Evolutionary conservation across 306 rosid genomes (phyloP), one percentile per base, ranked within the genome.

Genomic region (barrel medic (Medicago truncatula)): DNA sequence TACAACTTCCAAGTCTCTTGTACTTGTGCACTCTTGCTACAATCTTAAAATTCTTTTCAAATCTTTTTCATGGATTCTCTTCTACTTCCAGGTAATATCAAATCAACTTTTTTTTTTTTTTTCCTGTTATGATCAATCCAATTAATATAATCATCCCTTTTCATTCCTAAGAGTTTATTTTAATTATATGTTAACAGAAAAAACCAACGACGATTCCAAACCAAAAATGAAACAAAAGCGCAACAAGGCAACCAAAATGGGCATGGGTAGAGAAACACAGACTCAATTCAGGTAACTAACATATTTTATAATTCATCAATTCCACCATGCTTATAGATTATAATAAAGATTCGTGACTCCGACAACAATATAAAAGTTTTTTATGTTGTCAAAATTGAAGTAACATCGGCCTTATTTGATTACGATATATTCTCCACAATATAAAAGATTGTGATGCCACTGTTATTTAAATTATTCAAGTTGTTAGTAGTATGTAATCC

Each of bases 61-160:
- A 38, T 43, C 44, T 28, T 58, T 79, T 23, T 70, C 64, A 80
- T 67, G 83, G 83, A 80, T 58, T 56, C 70, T 67, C 76, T 67
- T 60, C 59, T 73, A 28, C 43, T 54, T 66, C 44, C 56, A 18
- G 75, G 83, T 80, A 65, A 11, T 21, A 17, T 25, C 25, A 10
- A 28, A 1, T 1, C 76, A 77, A 34, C 2, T 11, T 49, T 43
- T 68, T 40, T 75, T 38, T 1, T 64, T 11, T 49, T 43, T 68
- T 40, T 75, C 50, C 3, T 64, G n/a, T 60, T 14, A 13, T 59
- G 6, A 54, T 17, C 12, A 54, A 54, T 10, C 9, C n/a, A 11
- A 1, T 1, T 25, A 1, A 23, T 23, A 23, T 21, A 54, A 18
- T 54, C 7, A 11, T 58, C 38, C 8, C 4, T 58, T 23, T 21